Conservation (phyloP, 345 rosid species). For the Eucalyptus regnans region DNA sequence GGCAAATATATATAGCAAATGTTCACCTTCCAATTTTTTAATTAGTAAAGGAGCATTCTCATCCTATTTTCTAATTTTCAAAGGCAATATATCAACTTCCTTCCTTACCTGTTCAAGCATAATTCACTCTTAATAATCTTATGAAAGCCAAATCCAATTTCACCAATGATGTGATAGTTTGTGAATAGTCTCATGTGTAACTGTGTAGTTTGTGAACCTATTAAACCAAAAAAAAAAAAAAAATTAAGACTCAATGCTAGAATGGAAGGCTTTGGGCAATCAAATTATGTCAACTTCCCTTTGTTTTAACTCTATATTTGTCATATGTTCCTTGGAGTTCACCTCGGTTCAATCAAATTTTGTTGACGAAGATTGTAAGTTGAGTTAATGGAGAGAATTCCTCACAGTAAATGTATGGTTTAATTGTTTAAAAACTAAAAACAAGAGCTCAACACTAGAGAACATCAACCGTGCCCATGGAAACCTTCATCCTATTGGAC, state of each 20-base stretch:
- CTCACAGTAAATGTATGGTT: no score
- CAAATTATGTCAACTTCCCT: no score
- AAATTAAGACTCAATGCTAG: constrained; percentile 58
- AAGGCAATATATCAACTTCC: not conserved
- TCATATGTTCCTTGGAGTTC: no score
- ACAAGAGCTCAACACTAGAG: no score
- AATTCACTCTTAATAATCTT: not conserved
- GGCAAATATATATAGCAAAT: not conserved
- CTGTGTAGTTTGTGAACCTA: not conserved
- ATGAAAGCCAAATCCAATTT: not conserved
- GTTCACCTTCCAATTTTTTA: not conserved
- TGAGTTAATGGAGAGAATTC: no score
- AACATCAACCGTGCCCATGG: no score
- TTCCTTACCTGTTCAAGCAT: not conserved
- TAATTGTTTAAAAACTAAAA: no score
- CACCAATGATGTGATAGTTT: not conserved
- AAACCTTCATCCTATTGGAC: no score
- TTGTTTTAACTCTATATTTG: no score
- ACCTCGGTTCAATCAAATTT: no score
- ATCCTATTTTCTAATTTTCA: not conserved
- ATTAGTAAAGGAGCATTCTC: not conserved
- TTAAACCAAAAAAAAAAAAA: not conserved
- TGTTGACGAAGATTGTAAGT: no score
- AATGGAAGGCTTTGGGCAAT: constrained; percentile 28
- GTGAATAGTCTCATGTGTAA: not conserved